Conservation (phyloP, 192 early-diverging fungal species). For the Backusella parvicylindrica region DNA sequence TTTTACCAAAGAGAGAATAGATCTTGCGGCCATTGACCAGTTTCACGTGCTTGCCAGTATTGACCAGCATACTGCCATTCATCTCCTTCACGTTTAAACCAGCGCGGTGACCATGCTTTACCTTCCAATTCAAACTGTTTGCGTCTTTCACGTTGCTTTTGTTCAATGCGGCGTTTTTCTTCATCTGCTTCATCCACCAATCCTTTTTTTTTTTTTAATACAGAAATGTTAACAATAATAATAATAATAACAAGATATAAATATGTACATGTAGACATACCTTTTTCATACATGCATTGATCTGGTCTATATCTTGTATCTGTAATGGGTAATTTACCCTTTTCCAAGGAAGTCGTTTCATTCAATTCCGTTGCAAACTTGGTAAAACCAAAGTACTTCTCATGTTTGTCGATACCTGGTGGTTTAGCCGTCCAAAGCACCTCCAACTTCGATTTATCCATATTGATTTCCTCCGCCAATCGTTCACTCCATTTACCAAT, state of each 20-base stretch:
- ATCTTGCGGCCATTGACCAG: constrained; percentile 36
- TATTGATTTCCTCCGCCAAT: constrained; percentile 54
- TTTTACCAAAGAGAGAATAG: constrained; percentile 36
- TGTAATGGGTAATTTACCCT: constrained; percentile 69
- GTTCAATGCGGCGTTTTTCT: constrained; percentile 84
- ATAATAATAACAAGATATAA: not conserved
- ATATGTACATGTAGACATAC: not conserved
- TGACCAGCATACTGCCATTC: constrained; percentile 83
- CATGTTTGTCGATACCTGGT: constrained; percentile 61
- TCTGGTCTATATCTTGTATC: constrained; percentile 95
- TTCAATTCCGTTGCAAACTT: constrained; percentile 87
- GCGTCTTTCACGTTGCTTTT: constrained; percentile 81
- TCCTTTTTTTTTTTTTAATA: too few species aligned
- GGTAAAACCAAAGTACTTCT: constrained; percentile 87
- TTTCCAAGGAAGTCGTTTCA: constrained; percentile 71
- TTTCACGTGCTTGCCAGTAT: constrained; percentile 75
- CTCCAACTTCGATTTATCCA: constrained; percentile 59
- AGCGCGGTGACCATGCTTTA: constrained; percentile 67
- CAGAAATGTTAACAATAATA: not conserved
- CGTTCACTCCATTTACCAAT: constrained; percentile 68
- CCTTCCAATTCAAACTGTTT: constrained; percentile 70
- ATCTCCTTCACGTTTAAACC: constrained; percentile 67
- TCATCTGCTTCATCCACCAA: constrained; percentile 73
- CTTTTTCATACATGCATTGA: constrained; percentile 85
- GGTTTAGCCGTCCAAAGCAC: constrained; percentile 81